Evolutionary conservation across 371 early-diverging fungal species (phyloP), one percentile per base, ranked within the genome.

Genomic region (Apophysomyces variabilis): DNA sequence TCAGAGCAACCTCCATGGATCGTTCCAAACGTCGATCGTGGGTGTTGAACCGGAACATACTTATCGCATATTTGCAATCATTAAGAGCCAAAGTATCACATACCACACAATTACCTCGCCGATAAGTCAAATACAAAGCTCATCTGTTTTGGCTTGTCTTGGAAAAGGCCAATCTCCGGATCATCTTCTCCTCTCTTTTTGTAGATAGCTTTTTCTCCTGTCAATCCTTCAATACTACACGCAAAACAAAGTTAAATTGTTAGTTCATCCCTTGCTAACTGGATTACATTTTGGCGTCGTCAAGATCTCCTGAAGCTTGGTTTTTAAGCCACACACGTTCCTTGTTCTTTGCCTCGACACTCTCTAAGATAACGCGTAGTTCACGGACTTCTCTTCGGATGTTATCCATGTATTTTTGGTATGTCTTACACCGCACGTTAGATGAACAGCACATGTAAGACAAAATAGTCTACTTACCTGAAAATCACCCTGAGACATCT

Each of bases 301-400:
- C 95, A 60, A 95, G 66, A 60, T 95, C 95, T 18, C 95, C 95
- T 26, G 89, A 87, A 16, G 88, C 85, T 71, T 93, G 92, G 67
- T 92, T 91, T 66, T 87, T 89, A 38, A 92, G 80, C 94, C 95
- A 95, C 7, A 92, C 89, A 9, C 93, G 85, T 68, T 94, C 94
- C 70, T 92, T 91, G 64, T 89, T 85, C 75, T 92, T 93, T 56
- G 93, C 89, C 67, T 93, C 92, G 26, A 89, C 86, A 14, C 90
- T 83, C 68, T 91, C 92, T 7, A 94, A 68, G 43, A 93, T 87
- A 4, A 88, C 92, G n/a, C 91, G 84, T 3, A 94, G 81, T 61
- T 91, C 92, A 7, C 90, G 87, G 18, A 92, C 85, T 70, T 94
- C 92, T 16, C 88, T 87, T 38, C 87, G 81, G 7, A 89, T 80